Base-by-base conservation (phyloP, 129 eudicot species). In the Escallonia rubra region DNA sequence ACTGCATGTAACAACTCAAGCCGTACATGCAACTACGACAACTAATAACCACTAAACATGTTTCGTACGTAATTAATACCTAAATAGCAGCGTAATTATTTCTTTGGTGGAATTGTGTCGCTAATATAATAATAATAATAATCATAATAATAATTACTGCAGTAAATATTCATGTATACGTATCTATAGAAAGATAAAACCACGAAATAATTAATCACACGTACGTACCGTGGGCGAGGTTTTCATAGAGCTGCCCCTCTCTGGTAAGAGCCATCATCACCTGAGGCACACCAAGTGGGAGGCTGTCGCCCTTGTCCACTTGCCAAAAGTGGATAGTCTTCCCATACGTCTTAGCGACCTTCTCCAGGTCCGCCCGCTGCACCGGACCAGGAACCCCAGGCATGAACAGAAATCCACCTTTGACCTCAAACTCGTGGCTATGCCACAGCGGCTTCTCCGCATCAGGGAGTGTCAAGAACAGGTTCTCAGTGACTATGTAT, bases 221-320 rank as follows among this genome's bases (percentile, higher is more conserved):
- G 14, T 13, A 4, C 10, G 11, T 82, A 88, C 96, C 96, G 57
- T 76, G 69, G 7, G 89, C 87, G 4, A 92, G 85, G 61, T 61
- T 74, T 0, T 77, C 72, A 41, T 84, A 65, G 8, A 93, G 88
- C 55, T 93, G 98, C 6, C 95, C 96, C 1, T 93, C 96, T 10
- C 90, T 72, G 2, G 98, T 93, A 1, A 93, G 77, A 1, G 98
- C 88, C 98, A 93, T 93, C 98, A 93, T 89, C 38, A 93, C 75
- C 66, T 93, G 98, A 0, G 96, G 98, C 1, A 89, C 41, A 2
- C 98, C 98, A 2, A 93, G 64, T 0, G 98, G 98, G 15, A 93
- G 74, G 3, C 52, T 75, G 45, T 93, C 92, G 0, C 96, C 98
- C 49, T 57, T 73, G 46, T 93, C 98, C 43, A 89, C 90, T 76